Base-by-base conservation (phyloP, 2,329 filamentous ascomycete genomes). In the Colletotrichum navitas region DNA sequence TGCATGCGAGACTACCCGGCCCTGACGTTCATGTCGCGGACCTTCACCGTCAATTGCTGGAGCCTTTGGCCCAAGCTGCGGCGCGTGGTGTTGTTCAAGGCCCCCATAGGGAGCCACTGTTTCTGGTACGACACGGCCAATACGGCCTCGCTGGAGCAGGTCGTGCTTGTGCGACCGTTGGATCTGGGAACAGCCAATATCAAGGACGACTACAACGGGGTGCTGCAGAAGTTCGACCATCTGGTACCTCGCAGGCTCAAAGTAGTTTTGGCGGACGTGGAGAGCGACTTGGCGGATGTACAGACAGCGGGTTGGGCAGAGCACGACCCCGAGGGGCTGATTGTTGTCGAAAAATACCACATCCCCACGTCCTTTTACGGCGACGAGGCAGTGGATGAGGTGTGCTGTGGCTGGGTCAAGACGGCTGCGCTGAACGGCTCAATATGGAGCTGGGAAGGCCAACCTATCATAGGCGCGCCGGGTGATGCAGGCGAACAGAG, bases 1-100 rank as follows among this genome's bases (percentile, higher is more conserved):
- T 85, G 83, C 74, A 78, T 86, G 26, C 80, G 79, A 10, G 84
- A 86, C 61, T 85, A 86, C 72, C 80, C 85, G 6, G 80, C 78
- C n/a, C 74, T 86, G 66, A 78, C 78, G 59, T 71, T 76, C 1
- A 76, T 80, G 41, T 77, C 78, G 32, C 74, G 79, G 24, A 79
- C 79, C 12, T 61, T 51, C 39, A 67, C 64, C 36, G 56, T 61
- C 32, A 80, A 83, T 62, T 75, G 85, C 4, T 87, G 85, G 85
- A 77, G 77, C 43, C 65, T 80, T 12, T 87, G 84, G 83, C 81
- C 81, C 10, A 78, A 80, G 5, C 78, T 87, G 32, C 77, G 77
- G 75, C 80, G 79, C 2, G 76, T 88, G 21, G 82, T 80, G 47
- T 77, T 88, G 24, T 86, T 85, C 72, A 81, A 81, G 29, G 81